Percentiles rank a stretch among this genome's conserved stretches.
phyloP scores from a whole-genome alignment of 1,139 yeast genomes.

The Blastobotrys capitulatus region DNA sequence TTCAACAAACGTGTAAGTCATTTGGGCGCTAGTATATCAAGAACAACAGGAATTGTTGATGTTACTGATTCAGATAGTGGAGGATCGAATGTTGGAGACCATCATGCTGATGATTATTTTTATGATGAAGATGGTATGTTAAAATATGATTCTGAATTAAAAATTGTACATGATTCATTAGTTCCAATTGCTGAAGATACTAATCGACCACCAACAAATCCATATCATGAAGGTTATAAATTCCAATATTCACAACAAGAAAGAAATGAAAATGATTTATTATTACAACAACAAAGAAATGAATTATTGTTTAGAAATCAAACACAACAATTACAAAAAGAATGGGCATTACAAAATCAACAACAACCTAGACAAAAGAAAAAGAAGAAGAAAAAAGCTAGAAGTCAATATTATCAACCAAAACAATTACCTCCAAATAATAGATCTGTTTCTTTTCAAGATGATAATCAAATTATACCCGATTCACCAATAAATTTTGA shows the following conservation, averaged over 20 bases:
- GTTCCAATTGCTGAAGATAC: slow-evolving; percentile 14
- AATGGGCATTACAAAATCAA: slow-evolving; percentile 10
- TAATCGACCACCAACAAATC: background rate
- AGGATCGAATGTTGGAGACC: slow-evolving; percentile 11
- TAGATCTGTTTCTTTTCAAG: background rate
- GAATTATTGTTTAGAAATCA: slow-evolving; percentile 12
- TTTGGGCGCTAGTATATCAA: slow-evolving; percentile 19
- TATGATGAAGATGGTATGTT: slow-evolving; percentile 21
- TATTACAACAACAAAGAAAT: slow-evolving; percentile 11
- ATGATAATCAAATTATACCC: background rate
- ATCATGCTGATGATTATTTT: slow-evolving; percentile 16
- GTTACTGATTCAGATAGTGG: slow-evolving; percentile 16
- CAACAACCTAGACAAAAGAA: background rate
- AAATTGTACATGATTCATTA: slow-evolving; percentile 24
- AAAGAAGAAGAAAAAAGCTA: background rate
- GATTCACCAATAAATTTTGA: slow-evolving; percentile 4
- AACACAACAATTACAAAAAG: slow-evolving; percentile 12
- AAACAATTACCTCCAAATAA: background rate
- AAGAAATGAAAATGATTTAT: slow-evolving; percentile 4
- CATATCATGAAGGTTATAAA: background rate
- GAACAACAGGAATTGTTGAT: slow-evolving; percentile 23
- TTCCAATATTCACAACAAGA: slow-evolving; percentile 4
- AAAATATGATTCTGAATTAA: slow-evolving; percentile 23
- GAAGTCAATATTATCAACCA: background rate
- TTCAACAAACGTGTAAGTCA: slow-evolving; percentile 23